phyloP scores from a whole-genome alignment of 768 basidiomycete species.

The Pisolithus microcarpus region DNA sequence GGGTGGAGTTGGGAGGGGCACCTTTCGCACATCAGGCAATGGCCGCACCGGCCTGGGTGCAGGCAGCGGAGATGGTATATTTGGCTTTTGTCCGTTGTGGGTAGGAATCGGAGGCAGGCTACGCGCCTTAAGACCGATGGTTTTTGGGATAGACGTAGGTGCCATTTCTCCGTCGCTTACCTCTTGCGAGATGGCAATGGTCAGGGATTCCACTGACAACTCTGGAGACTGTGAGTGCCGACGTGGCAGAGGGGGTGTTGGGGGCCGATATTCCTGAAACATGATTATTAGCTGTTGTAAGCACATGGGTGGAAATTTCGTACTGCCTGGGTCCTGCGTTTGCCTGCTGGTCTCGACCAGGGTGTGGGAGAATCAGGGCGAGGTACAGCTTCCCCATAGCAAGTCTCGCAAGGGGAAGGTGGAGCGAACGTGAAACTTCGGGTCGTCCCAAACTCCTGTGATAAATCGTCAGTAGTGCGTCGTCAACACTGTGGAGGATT shows the following conservation, averaged over 20 bases:
- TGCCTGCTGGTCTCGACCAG: slow-evolving; percentile 21
- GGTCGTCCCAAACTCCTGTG: slow-evolving; percentile 27
- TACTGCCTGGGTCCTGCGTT: slow-evolving; percentile 23
- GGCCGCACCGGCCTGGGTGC: slow-evolving; percentile 16
- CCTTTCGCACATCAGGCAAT: slow-evolving; percentile 20
- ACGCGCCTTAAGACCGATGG: slow-evolving; percentile 15
- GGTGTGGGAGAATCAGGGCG: slow-evolving; percentile 31
- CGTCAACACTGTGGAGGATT: slow-evolving; percentile 18
- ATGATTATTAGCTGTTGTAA: slow-evolving; percentile 1
- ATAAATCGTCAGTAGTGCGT: slow-evolving; percentile 21
- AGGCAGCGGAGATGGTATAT: slow-evolving; percentile 1
- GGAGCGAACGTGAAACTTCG: slow-evolving; percentile 25
- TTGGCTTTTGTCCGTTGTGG: slow-evolving; percentile 14
- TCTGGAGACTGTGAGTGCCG: slow-evolving; percentile 29
- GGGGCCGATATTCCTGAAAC: slow-evolving; percentile 47
- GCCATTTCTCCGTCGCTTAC: slow-evolving; percentile 13
- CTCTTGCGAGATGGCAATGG: slow-evolving; percentile 17
- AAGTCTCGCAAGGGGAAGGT: slow-evolving; percentile 30
- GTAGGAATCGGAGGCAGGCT: slow-evolving; percentile 24
- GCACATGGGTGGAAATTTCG: slow-evolving; percentile 5
- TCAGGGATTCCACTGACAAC: slow-evolving; percentile 28
- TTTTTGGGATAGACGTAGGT: background rate
- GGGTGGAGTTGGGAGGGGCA: slow-evolving; percentile 25
- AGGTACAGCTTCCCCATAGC: slow-evolving; percentile 27
- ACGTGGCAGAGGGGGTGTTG: slow-evolving; percentile 46